Conservation (phyloP, 2,329 filamentous ascomycete genomes). For the Gaeumannomyces sp. region DNA sequence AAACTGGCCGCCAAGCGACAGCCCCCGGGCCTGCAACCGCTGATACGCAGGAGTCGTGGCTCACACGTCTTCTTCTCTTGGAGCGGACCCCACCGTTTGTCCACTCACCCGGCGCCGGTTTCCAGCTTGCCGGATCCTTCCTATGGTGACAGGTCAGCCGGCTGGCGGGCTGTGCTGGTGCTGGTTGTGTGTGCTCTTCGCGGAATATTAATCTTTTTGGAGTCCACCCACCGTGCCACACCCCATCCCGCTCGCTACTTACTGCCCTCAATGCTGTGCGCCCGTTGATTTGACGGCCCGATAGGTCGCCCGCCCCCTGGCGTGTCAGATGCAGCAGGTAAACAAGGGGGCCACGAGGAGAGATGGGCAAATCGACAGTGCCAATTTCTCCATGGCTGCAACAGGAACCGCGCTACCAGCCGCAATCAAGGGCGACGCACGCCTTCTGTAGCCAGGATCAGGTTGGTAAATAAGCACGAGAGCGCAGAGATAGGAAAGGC, state of each 20-base stretch:
- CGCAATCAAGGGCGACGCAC: background rate
- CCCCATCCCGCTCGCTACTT: too few species aligned
- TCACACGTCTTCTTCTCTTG: background rate
- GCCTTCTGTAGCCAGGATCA: background rate
- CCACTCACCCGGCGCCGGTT: background rate
- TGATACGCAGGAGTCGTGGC: background rate
- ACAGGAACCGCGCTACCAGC: background rate
- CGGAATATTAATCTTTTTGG: background rate
- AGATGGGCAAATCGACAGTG: background rate
- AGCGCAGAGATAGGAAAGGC: background rate
- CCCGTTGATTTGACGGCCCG: background rate
- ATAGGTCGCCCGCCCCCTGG: background rate
- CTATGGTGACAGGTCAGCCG: background rate
- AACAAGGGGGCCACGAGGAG: background rate
- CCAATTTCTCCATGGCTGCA: background rate
- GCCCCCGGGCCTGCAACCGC: background rate
- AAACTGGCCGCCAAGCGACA: background rate
- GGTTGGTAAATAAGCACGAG: background rate
- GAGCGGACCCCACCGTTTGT: background rate
- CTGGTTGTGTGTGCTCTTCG: background rate
- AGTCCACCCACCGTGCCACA: background rate
- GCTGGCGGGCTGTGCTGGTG: too few species aligned
- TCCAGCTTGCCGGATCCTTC: background rate
- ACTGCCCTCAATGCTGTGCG: too few species aligned
- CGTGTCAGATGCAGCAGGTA: background rate